These are phyloP conservation scores for Xylaria sp. DNA, from an alignment of 2,329 filamentous ascomycete genomes.

Conservation along the genomic window DNA sequence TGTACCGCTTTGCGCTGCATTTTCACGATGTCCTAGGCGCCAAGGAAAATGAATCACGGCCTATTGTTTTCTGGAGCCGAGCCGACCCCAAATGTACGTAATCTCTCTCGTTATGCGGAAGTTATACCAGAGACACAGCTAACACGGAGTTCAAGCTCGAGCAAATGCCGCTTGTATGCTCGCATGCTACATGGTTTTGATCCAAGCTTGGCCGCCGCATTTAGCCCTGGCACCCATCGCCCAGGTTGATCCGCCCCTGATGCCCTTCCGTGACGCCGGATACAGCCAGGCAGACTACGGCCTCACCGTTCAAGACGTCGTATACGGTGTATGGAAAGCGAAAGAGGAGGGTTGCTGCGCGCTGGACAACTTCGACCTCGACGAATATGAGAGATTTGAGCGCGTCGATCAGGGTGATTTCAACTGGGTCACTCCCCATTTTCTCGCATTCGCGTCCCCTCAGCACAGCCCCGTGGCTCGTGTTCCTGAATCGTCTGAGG, in stretches of 20 bases:
- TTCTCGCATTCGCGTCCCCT: conserved; percentile 95
- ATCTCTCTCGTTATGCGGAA: background rate
- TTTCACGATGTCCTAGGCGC: conserved; percentile 95
- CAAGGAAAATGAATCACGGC: conserved; percentile 87
- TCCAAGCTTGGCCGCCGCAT: conserved; percentile 97
- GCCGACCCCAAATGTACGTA: conserved; percentile 87
- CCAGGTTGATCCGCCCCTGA: conserved; percentile 95
- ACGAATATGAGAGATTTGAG: conserved; percentile 97
- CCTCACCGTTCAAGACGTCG: conserved; percentile 94
- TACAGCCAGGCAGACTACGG: conserved; percentile 99
- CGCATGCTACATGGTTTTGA: conserved; percentile 98
- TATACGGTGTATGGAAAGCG: conserved; percentile 98
- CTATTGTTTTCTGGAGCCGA: conserved; percentile 95
- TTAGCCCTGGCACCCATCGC: conserved; percentile 94
- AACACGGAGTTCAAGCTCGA: conserved; percentile 67
- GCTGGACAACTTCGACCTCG: conserved; percentile 92
- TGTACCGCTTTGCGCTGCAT: conserved; percentile 95
- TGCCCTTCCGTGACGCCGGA: conserved; percentile 98
- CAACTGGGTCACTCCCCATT: conserved; percentile 97
- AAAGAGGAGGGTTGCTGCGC: conserved; percentile 95
- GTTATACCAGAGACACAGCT: conserved; percentile 34
- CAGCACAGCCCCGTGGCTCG: conserved; percentile 81
- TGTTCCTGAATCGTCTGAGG: conserved; percentile 76
- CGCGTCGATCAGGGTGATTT: conserved; percentile 98
- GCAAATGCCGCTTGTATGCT: conserved; percentile 95